A percentile compares a stretch with the other conserved stretches of the same genome.
These are phyloP conservation scores for Scedosporium minutisporum DNA, from an alignment of 2,329 filamentous ascomycete genomes.

Conservation along the genomic window DNA sequence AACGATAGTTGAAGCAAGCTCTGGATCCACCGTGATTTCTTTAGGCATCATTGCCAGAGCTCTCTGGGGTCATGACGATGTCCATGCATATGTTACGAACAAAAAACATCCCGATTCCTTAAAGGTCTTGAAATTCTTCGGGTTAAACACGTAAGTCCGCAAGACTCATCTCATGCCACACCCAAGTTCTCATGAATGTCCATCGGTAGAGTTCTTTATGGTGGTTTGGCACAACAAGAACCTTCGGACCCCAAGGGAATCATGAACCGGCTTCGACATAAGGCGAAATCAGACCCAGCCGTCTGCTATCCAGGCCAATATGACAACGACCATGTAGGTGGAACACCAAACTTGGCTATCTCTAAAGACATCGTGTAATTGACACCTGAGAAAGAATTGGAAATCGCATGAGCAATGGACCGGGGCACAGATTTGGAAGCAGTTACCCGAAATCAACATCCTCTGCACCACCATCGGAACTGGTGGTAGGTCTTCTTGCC, in stretches of 20 bases:
- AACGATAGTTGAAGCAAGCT: constrained; percentile 50
- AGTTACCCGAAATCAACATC: constrained; percentile 46
- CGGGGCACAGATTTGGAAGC: constrained; percentile 45
- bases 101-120: constrained; percentile 26
- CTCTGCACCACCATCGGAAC: constrained; percentile 50
- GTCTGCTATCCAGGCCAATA: constrained; percentile 24
- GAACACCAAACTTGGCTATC: no score
- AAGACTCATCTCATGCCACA: neutral
- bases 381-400: constrained; percentile 30
- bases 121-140: constrained; percentile 23
- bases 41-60: constrained; percentile 31
- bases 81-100: constrained; percentile 39
- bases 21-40: constrained; percentile 52
- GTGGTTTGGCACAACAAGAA: constrained; percentile 23
- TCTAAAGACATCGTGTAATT: no score
- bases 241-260: constrained; percentile 21
- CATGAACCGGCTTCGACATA: constrained; percentile 19
- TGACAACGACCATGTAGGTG: constrained; percentile 20
- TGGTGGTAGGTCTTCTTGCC: constrained; percentile 25
- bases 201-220: constrained; percentile 18
- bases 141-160: constrained; percentile 19
- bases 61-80: constrained; percentile 27
- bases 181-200: neutral
- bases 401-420: constrained; percentile 48
- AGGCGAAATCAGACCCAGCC: constrained; percentile 15